Base-by-base conservation (phyloP, 805 yeast genomes). In the Isabelozyma gotoi region DNA sequence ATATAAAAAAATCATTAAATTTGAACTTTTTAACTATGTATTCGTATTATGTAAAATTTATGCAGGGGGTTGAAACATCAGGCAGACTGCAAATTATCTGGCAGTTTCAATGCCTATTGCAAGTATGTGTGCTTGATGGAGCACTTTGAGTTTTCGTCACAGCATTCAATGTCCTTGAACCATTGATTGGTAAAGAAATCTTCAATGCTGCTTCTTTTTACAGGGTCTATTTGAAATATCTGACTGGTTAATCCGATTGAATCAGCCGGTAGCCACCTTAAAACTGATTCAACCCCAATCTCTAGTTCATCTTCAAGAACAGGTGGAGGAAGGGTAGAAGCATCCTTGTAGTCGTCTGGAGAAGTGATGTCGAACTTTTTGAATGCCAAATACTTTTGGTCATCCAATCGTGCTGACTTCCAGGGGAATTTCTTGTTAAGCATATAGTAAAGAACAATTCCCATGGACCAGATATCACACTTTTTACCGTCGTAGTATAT, bases 381-480 rank as follows among this genome's bases (percentile, higher is more conserved):
- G 39, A 40, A 53, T 15, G 10, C 21, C 24, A 38, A 38, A 47
- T 43, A 72, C 5, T 46, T 50, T 7, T 40, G 36, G 40, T 71
- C 74, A 19, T 62, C 54, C 16, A 51, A 48, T 19, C 54, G 53
- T 0, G 84, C 81, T 14, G 57, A 47, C 39, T 59, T 63, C 85
- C 85, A 80, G 2, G 81, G 81, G 33, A 67, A 69, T n/a, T 47
- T 49, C 10, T 51, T 42, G 18, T 55, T 50, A 11, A 57, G 10
- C 18, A 76, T 38, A 41, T 59, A 68, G 41, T 60, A 63, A 14
- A 74, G 50, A 1, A 77, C 56, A 2, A 77, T 62, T 2, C 80
- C 83, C 15, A 76, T 46, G 0, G 80, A 68, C 84, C 84, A 78
- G 8, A 76, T 52, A 48, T 78, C 82, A 8, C 67, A 62, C 17